A percentile compares a stretch with the other conserved stretches of the same genome.
phyloP scores from a whole-genome alignment of 495 filamentous ascomycete species.

The Lentithecium fluviatile region DNA sequence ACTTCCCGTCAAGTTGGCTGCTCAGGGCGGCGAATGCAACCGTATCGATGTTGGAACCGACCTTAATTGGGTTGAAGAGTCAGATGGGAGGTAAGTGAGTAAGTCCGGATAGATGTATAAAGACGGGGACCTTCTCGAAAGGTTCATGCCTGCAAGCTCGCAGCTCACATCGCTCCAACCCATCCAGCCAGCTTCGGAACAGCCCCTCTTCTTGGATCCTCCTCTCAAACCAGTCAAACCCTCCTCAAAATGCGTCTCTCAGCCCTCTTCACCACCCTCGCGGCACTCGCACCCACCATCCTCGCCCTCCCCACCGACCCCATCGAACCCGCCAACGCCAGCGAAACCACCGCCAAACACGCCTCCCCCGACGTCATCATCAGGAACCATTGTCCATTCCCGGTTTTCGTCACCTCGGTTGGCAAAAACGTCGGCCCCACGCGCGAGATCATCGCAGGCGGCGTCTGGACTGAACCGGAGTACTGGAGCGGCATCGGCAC shows the following conservation, averaged over 20 bases:
- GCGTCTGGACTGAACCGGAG: constrained; percentile 2
- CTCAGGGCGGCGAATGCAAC: not conserved
- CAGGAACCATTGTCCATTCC: constrained; percentile 50
- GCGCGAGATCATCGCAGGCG: constrained; percentile 43
- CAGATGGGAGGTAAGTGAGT: too few relatives aligned
- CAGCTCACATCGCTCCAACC: not conserved
- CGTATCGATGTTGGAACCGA: too few relatives aligned
- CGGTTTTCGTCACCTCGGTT: constrained; percentile 57
- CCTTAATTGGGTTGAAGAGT: too few relatives aligned
- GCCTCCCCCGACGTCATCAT: constrained; percentile 36
- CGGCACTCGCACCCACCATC: constrained; percentile 3
- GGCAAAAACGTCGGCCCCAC: constrained; percentile 40
- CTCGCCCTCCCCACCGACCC: constrained; percentile 2
- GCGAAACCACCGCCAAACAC: constrained; percentile 31
- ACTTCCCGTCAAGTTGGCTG: constrained; percentile 6
- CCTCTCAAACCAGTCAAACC: not conserved
- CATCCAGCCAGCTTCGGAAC: not conserved
- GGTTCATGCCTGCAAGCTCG: too few relatives aligned
- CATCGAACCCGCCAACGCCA: constrained; percentile 42
- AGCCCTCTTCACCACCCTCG: constrained; percentile 7
- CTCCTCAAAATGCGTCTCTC: constrained; percentile 4
- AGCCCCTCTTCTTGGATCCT: not conserved
- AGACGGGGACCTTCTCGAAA: too few relatives aligned
- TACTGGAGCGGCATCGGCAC: constrained; percentile 46
- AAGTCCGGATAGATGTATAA: too few relatives aligned